phyloP scores from a whole-genome alignment of 1,139 yeast genomes.

The Waltiozyma solani region DNA sequence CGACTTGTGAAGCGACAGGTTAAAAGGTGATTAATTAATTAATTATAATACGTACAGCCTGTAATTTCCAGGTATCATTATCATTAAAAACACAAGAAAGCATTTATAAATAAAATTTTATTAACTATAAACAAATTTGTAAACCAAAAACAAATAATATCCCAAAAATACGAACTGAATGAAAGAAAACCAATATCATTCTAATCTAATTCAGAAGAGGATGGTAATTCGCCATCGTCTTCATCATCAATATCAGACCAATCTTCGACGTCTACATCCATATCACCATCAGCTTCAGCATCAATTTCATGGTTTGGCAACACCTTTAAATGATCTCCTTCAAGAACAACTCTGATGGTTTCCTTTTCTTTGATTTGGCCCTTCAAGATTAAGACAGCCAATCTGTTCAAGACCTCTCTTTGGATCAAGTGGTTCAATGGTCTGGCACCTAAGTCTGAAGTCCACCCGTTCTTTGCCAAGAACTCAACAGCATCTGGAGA shows the following conservation, averaged over 20 bases:
- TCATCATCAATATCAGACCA: constrained; percentile 21
- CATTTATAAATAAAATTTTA: too few species aligned
- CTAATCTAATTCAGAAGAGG: neutral
- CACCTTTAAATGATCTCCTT: constrained; percentile 64
- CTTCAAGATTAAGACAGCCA: constrained; percentile 81
- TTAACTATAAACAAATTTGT: too few species aligned
- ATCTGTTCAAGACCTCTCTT: constrained; percentile 70
- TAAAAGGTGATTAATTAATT: too few species aligned
- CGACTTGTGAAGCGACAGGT: too few species aligned
- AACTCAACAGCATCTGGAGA: constrained; percentile 71
- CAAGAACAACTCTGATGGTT: constrained; percentile 48
- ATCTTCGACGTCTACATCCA: constrained; percentile 31
- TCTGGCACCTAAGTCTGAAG: constrained; percentile 92
- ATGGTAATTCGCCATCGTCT: constrained; percentile 9
- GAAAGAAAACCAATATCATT: neutral
- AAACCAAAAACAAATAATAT: too few species aligned
- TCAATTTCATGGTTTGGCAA: constrained; percentile 75
- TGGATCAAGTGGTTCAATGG: constrained; percentile 94
- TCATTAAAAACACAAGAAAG: too few species aligned
- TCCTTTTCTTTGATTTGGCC: constrained; percentile 89
- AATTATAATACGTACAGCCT: too few species aligned
- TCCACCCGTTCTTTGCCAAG: constrained; percentile 78
- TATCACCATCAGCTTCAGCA: constrained; percentile 41
- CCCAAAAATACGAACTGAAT: too few species aligned
- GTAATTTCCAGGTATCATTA: too few species aligned